These are phyloP conservation scores for Phytophthora constricta DNA, from an alignment of 352 stramenopile species.

Conservation along the genomic window DNA sequence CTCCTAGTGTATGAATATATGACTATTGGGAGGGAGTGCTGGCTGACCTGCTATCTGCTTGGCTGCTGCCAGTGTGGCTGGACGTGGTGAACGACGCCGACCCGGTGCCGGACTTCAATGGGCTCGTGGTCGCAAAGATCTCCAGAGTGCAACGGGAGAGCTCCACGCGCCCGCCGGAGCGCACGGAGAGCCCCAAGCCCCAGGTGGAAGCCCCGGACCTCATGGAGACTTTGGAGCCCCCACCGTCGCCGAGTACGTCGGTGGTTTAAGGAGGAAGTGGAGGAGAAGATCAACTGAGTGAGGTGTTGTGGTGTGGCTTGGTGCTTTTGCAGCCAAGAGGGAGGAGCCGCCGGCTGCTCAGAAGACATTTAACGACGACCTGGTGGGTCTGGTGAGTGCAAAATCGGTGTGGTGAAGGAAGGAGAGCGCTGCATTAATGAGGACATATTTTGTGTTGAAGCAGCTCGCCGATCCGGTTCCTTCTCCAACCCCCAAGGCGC, in stretches of 20 bases:
- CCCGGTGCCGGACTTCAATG: constrained; percentile 80
- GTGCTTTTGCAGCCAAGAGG: constrained; percentile 47
- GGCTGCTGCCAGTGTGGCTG: constrained; percentile 66
- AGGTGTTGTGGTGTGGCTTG: background rate
- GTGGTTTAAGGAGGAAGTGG: background rate
- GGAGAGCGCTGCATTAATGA: constrained; percentile 3
- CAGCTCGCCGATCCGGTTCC: constrained; percentile 73
- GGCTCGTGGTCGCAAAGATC: constrained; percentile 83
- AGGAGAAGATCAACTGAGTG: background rate
- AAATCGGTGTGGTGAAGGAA: background rate
- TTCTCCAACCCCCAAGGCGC: constrained; percentile 38
- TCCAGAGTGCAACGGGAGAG: constrained; percentile 65
- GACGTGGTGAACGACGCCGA: constrained; percentile 79
- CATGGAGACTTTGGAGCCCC: constrained; percentile 70
- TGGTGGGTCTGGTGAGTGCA: constrained; percentile 73
- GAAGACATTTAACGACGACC: constrained; percentile 84
- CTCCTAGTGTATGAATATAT: background rate
- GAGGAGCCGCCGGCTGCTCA: constrained; percentile 48
- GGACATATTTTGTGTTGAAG: constrained; percentile 7
- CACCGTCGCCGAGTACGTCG: constrained; percentile 33
- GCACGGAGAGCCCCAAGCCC: constrained; percentile 35
- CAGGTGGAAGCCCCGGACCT: constrained; percentile 62
- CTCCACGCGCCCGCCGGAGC: constrained; percentile 47
- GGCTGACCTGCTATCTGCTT: no score
- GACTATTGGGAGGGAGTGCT: background rate